A percentile compares a stretch with the other conserved stretches of the same genome.
Conservation (phyloP, 73 alveolate genomes). For the Blepharisma japonicum region DNA sequence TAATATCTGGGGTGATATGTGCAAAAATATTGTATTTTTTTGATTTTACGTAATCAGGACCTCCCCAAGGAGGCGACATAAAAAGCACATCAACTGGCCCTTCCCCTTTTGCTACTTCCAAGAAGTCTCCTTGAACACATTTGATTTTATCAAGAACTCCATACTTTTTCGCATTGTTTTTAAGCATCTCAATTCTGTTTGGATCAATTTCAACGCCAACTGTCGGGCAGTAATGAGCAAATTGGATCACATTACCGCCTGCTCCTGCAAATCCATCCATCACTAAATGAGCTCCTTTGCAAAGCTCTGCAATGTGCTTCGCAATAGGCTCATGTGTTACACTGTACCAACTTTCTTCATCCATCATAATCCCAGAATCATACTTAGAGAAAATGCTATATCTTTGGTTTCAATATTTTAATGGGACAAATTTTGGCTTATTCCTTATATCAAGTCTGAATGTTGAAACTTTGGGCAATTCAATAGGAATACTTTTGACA, state of each 20-base stretch:
- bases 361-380: slow-evolving; percentile 86
- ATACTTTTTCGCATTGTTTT: slow-evolving; percentile 49
- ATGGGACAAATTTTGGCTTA: neutral
- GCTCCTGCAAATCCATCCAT: slow-evolving; percentile 91
- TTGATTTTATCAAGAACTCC: slow-evolving; percentile 31
- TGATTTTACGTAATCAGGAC: slow-evolving; percentile 48
- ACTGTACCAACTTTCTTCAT: slow-evolving; percentile 92
- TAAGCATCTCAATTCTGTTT: slow-evolving; percentile 40
- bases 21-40: neutral
- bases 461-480: too few relatives aligned
- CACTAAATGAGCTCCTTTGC: slow-evolving; percentile 26
- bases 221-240: slow-evolving; percentile 33
- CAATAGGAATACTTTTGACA: too few relatives aligned
- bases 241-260: slow-evolving; percentile 90
- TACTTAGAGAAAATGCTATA: slow-evolving; percentile 79
- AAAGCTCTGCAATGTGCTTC: slow-evolving; percentile 62
- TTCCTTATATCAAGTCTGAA: too few relatives aligned
- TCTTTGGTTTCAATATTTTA: slow-evolving; percentile 73
- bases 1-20: neutral
- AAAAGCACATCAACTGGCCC: slow-evolving; percentile 69
- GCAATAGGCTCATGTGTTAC: slow-evolving; percentile 89
- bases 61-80: slow-evolving; percentile 84
- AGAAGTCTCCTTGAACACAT: slow-evolving; percentile 38
- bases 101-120: slow-evolving; percentile 25
- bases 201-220: slow-evolving; percentile 52